Conservation (phyloP, 1,284 basidiomycete species). For the Neonothopanus nambi region DNA sequence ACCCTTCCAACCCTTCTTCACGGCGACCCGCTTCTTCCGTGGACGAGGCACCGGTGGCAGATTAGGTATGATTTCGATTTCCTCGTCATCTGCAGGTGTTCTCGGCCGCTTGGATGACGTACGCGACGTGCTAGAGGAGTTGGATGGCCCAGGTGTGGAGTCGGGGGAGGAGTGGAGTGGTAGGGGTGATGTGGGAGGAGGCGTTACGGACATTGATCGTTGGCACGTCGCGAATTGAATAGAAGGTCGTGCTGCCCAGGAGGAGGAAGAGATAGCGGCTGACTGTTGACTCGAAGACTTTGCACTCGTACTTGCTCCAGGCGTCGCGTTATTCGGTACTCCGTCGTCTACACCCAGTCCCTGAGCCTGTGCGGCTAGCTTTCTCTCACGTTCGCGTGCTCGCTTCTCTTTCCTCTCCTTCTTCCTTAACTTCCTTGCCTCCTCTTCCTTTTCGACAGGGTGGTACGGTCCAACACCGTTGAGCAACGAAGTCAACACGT, state of each 20-base stretch:
- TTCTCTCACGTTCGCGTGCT: conserved; percentile 44
- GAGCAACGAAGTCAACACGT: conserved; percentile 73
- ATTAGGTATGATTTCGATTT: conserved; percentile 24
- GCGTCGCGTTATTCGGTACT: conserved; percentile 18
- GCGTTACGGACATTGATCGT: conserved; percentile 71
- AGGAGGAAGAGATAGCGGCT: conserved; percentile 40
- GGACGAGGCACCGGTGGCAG: conserved; percentile 26
- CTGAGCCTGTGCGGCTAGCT: conserved; percentile 30
- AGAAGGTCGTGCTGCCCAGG: conserved; percentile 65
- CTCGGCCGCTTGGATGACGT: conserved; percentile 76
- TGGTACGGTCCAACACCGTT: conserved; percentile 70
- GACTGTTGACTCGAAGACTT: conserved; percentile 18
- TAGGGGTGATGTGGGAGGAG: conserved; percentile 60
- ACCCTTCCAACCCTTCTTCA: conserved; percentile 81
- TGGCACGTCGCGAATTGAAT: conserved; percentile 67
- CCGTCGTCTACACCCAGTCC: conserved; percentile 28
- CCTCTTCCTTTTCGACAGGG: conserved; percentile 59
- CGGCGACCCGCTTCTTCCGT: conserved; percentile 69
- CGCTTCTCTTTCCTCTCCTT: conserved; percentile 58
- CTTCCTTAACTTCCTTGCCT: conserved; percentile 47
- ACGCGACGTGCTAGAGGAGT: conserved; percentile 68
- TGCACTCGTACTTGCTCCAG: conserved; percentile 18
- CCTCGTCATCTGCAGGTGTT: conserved; percentile 54
- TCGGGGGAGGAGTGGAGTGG: conserved; percentile 60
- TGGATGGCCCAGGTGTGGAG: conserved; percentile 71